A percentile compares a stretch with the other conserved stretches of the same genome.
These are phyloP conservation scores for Ophiocordyceps unilateralis DNA, from an alignment of 2,329 filamentous ascomycete species.

Conservation along the genomic window DNA sequence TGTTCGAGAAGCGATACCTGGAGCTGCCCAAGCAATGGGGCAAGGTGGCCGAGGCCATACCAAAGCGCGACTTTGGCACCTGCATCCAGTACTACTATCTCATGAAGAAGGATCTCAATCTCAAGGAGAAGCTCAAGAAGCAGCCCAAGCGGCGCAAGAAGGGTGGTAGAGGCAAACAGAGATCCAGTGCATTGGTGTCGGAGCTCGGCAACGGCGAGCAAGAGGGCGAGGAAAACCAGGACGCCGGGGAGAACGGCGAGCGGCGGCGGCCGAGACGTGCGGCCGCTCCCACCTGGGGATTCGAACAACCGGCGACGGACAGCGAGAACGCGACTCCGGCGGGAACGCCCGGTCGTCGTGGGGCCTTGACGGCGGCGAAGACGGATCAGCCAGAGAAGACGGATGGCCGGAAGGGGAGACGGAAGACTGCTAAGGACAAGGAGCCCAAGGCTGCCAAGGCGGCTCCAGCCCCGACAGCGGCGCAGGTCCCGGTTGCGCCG, in stretches of 20 bases:
- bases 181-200: conserved; percentile 47
- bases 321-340: conserved; percentile 40
- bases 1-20: conserved; percentile 59
- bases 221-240: conserved; percentile 36
- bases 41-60: conserved; percentile 51
- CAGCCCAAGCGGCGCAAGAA: conserved; percentile 42
- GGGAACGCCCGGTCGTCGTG: conserved; percentile 39
- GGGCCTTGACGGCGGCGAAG: conserved; percentile 19
- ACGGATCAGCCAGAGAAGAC: conserved; percentile 28
- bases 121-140: conserved; percentile 59
- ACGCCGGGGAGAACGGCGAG: conserved; percentile 42
- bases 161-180: conserved; percentile 36
- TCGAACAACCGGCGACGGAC: conserved; percentile 41
- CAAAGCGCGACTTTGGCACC: conserved; percentile 54
- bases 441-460: conserved; percentile 21
- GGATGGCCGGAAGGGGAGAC: conserved; percentile 19
- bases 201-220: conserved; percentile 45
- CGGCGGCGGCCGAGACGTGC: conserved; percentile 43
- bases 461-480: conserved; percentile 15
- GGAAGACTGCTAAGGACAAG: conserved; percentile 22
- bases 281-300: conserved; percentile 55
- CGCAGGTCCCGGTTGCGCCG: conserved; percentile 26
- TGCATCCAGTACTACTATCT: conserved; percentile 80
- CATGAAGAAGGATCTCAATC: conserved; percentile 56
- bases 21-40: conserved; percentile 73